Conservation (phyloP, 2,329 filamentous ascomycete species). For the Neonectria ditissima region DNA sequence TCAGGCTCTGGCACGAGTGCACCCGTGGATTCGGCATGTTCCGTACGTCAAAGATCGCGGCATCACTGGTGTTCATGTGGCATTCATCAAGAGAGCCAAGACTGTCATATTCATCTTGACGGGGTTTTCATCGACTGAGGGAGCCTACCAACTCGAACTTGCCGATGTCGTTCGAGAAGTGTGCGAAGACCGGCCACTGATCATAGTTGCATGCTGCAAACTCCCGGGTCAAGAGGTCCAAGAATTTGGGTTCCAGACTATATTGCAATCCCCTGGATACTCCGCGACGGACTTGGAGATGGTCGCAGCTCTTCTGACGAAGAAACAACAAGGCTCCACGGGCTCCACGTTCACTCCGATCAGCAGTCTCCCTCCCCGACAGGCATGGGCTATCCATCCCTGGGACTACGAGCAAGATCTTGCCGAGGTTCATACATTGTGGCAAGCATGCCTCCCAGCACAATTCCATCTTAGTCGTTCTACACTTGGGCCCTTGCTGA, state of each 20-base stretch:
- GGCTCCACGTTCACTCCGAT: slow-evolving; percentile 16
- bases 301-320: slow-evolving; percentile 65
- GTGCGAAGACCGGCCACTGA: slow-evolving; percentile 61
- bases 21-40: slow-evolving; percentile 75
- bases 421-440: slow-evolving; percentile 58
- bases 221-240: slow-evolving; percentile 54
- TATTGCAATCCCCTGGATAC: slow-evolving; percentile 64
- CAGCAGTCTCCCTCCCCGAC: slow-evolving; percentile 40
- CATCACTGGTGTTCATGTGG: slow-evolving; percentile 72
- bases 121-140: slow-evolving; percentile 58
- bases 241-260: slow-evolving; percentile 61
- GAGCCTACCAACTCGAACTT: slow-evolving; percentile 64
- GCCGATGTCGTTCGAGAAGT: slow-evolving; percentile 58
- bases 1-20: slow-evolving; percentile 68
- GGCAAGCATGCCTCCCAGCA: slow-evolving; percentile 57
- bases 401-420: slow-evolving; percentile 57
- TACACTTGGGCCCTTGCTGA: slow-evolving; percentile 60
- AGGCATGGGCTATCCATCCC: slow-evolving; percentile 56
- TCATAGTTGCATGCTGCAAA: slow-evolving; percentile 65
- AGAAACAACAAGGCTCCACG: slow-evolving; percentile 44
- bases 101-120: slow-evolving; percentile 72
- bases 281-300: slow-evolving; percentile 59
- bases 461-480: slow-evolving; percentile 59
- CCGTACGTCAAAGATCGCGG: slow-evolving; percentile 75
- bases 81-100: slow-evolving; percentile 70